A percentile compares a stretch with the other conserved stretches of the same genome.
These are phyloP conservation scores for Phlebiopsis gigantea DNA, from an alignment of 768 basidiomycete species.

Conservation along the genomic window DNA sequence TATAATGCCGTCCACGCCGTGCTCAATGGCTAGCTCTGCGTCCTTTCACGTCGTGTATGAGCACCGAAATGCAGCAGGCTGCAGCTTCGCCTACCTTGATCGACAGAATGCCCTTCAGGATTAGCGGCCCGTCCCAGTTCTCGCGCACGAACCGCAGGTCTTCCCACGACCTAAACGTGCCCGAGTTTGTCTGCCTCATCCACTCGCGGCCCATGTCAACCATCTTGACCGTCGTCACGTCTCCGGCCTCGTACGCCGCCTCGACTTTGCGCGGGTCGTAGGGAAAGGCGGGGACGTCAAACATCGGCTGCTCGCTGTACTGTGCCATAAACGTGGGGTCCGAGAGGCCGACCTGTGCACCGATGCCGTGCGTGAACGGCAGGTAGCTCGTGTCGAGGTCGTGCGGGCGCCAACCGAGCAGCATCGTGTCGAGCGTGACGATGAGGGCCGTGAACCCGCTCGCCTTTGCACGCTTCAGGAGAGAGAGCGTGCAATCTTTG, in stretches of 20 bases:
- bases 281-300: conserved; percentile 46
- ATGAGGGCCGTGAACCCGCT: conserved; percentile 67
- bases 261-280: conserved; percentile 49
- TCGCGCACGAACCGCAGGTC: conserved; percentile 61
- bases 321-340: conserved; percentile 77
- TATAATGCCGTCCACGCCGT: conserved; percentile 68
- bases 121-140: conserved; percentile 72
- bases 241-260: conserved; percentile 38
- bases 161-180: conserved; percentile 63
- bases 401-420: conserved; percentile 72
- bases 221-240: conserved; percentile 35
- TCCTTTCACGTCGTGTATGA: conserved; percentile 32
- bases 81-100: conserved; percentile 36
- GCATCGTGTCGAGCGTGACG: conserved; percentile 75
- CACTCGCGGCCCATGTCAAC: conserved; percentile 55
- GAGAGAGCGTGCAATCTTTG: conserved; percentile 55
- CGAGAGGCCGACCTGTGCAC: conserved; percentile 59
- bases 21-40: conserved; percentile 62
- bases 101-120: conserved; percentile 74
- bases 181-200: conserved; percentile 60
- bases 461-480: conserved; percentile 61
- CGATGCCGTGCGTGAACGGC: conserved; percentile 63
- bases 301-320: conserved; percentile 40
- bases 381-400: conserved; percentile 62
- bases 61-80: not conserved